These are phyloP conservation scores for Stachybotrys echinatus DNA, from an alignment of 2,329 filamentous ascomycete genomes.

Conservation along the genomic window DNA sequence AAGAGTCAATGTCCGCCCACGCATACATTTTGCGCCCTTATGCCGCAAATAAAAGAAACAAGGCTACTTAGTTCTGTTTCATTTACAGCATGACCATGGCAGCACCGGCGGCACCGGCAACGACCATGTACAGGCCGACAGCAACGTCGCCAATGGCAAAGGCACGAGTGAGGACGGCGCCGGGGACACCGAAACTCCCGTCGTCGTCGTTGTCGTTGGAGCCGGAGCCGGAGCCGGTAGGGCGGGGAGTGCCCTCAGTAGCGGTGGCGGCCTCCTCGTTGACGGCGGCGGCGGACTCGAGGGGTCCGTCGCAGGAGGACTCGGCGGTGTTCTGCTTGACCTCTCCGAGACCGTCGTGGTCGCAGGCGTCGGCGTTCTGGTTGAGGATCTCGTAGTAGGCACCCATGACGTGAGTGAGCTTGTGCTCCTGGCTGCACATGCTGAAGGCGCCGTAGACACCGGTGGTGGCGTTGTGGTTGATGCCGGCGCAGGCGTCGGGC, in stretches of 20 bases:
- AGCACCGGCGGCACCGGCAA: conserved; percentile 47
- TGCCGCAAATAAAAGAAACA: no score
- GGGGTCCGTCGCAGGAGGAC: conserved; percentile 49
- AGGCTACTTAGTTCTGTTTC: conserved; percentile 10
- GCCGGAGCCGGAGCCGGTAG: conserved; percentile 18
- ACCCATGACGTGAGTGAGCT: conserved; percentile 71
- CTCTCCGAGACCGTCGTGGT: conserved; percentile 64
- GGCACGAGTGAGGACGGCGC: conserved; percentile 29
- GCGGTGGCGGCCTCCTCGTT: conserved; percentile 42
- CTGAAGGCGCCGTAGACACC: conserved; percentile 73
- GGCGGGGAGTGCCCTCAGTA: conserved; percentile 27
- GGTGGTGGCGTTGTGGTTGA: conserved; percentile 59
- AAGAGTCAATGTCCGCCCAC: neutral
- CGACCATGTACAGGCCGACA: conserved; percentile 44
- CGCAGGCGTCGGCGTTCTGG: conserved; percentile 54
- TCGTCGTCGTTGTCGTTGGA: conserved; percentile 9
- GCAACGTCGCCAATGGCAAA: conserved; percentile 42
- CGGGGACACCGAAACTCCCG: conserved; percentile 30
- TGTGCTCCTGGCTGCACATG: conserved; percentile 66
- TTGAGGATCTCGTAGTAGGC: conserved; percentile 61
- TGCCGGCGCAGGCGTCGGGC: conserved; percentile 57
- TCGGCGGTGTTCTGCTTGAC: conserved; percentile 43
- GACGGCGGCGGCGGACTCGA: conserved; percentile 58
- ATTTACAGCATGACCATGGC: conserved; percentile 47
- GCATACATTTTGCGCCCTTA: no score